phyloP scores from a whole-genome alignment of 2,329 filamentous ascomycete species.

The Paracoccidioides brasiliensis region DNA sequence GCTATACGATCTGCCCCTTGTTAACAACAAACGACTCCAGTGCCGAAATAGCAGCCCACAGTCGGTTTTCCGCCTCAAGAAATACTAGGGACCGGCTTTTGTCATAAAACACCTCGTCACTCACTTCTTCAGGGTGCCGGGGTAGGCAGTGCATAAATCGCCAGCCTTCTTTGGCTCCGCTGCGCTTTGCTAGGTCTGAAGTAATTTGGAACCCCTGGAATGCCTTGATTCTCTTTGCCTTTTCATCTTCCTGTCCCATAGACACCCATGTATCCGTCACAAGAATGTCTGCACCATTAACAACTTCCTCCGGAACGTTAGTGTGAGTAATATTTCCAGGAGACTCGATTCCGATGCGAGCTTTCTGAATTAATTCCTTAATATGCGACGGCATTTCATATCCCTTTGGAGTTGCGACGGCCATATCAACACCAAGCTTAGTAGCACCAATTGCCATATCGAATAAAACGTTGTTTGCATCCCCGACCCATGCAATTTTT shows the following conservation, averaged over 20 bases:
- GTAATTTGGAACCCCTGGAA: slow-evolving; percentile 92
- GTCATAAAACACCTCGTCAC: slow-evolving; percentile 88
- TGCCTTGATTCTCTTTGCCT: slow-evolving; percentile 59
- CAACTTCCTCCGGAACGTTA: slow-evolving; percentile 65
- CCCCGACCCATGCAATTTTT: slow-evolving; percentile 91
- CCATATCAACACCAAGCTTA: slow-evolving; percentile 75
- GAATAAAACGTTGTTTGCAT: slow-evolving; percentile 94
- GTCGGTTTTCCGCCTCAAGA: slow-evolving; percentile 81
- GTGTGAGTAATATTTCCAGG: slow-evolving; percentile 63
- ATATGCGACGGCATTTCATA: slow-evolving; percentile 71
- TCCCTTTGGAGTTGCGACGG: slow-evolving; percentile 73
- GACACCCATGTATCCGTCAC: slow-evolving; percentile 98
- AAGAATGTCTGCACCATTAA: slow-evolving; percentile 74
- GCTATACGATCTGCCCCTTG: slow-evolving; percentile 51
- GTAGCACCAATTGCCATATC: slow-evolving; percentile 78
- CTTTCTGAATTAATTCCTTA: slow-evolving; percentile 55
- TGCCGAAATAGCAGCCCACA: slow-evolving; percentile 81
- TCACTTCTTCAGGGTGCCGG: slow-evolving; percentile 82
- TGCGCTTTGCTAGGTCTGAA: slow-evolving; percentile 64
- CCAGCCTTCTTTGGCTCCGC: slow-evolving; percentile 79
- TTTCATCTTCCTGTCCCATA: slow-evolving; percentile 91
- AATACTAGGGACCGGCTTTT: slow-evolving; percentile 68
- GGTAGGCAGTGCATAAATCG: slow-evolving; percentile 98
- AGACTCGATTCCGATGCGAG: slow-evolving; percentile 43
- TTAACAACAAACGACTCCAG: slow-evolving; percentile 90